These are phyloP conservation scores for Coffea humblotiana DNA, from an alignment of 305 asterid genomes.

Conservation along the genomic window DNA sequence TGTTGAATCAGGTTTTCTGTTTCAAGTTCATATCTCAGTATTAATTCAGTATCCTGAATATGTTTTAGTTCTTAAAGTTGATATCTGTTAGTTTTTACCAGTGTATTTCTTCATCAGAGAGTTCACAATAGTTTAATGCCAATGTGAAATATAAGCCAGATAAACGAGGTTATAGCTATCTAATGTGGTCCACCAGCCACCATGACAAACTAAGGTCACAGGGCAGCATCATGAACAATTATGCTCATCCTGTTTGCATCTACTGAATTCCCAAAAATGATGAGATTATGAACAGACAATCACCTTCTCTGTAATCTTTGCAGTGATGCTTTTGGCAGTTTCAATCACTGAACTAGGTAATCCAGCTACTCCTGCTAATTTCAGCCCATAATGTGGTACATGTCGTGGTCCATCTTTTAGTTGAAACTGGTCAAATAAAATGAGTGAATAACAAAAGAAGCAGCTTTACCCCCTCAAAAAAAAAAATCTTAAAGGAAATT, in stretches of 20 bases:
- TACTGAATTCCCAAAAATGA: not conserved
- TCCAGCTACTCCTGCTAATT: conserved; percentile 93
- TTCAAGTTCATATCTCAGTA: not conserved
- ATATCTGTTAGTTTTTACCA: too few species aligned
- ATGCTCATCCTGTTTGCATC: not conserved
- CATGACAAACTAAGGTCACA: not conserved
- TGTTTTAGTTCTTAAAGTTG: not conserved
- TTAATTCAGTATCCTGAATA: not conserved
- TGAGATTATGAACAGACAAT: conserved; percentile 8
- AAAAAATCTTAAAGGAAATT: conserved; percentile 1
- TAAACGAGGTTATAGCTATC: not conserved
- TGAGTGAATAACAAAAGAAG: conserved; percentile 19
- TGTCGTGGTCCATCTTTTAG: conserved; percentile 83
- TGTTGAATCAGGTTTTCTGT: not conserved
- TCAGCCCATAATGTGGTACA: conserved; percentile 87
- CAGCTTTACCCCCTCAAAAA: not conserved
- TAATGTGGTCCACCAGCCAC: not conserved
- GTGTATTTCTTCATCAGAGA: not conserved
- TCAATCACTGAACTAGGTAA: conserved; percentile 78
- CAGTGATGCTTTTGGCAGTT: conserved; percentile 67
- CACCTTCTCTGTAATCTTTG: conserved; percentile 69
- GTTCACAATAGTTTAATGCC: not conserved
- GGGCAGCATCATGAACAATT: not conserved
- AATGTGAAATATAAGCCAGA: not conserved
- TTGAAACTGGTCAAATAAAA: conserved; percentile 58